phyloP scores from a whole-genome alignment of 2,329 filamentous ascomycete species.

The Stagonosporopsis cucurbitacearum region DNA sequence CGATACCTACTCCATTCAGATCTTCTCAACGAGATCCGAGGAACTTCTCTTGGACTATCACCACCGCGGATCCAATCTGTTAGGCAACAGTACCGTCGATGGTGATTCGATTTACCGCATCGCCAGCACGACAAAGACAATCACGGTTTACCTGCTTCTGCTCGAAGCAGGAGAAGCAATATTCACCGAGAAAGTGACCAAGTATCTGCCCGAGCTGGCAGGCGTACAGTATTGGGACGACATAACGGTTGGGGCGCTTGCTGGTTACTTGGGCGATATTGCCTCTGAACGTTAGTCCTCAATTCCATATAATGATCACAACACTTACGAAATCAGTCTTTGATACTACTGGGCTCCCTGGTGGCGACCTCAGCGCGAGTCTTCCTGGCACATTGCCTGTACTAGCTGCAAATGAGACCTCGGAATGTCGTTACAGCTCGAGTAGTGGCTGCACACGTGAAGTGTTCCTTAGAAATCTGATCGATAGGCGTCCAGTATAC shows the following conservation, averaged over 20 bases:
- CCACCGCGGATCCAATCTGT: conserved; percentile 8
- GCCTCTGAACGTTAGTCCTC: conserved; percentile 29
- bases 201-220: conserved; percentile 37
- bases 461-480: conserved; percentile 10
- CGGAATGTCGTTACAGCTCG: conserved; percentile 4
- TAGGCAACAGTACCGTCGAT: conserved; percentile 29
- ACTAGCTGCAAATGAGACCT: conserved; percentile 10
- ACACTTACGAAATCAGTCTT: neutral
- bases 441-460: conserved; percentile 8
- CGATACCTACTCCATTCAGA: conserved; percentile 21
- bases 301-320: neutral
- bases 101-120: conserved; percentile 54
- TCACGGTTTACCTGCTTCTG: conserved; percentile 51
- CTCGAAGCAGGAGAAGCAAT: conserved; percentile 43
- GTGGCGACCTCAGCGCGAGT: conserved; percentile 2
- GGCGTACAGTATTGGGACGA: conserved; percentile 40
- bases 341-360: neutral
- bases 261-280: conserved; percentile 42
- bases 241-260: conserved; percentile 43
- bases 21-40: conserved; percentile 15
- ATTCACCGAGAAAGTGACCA: conserved; percentile 45
- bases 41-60: conserved; percentile 18
- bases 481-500: conserved; percentile 34
- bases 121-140: conserved; percentile 51
- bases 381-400: conserved; percentile 14